Evolutionary conservation across 352 stramenopile genomes (phyloP), one percentile per base, ranked within the genome.

Genomic region (Blastocystis sp.): DNA sequence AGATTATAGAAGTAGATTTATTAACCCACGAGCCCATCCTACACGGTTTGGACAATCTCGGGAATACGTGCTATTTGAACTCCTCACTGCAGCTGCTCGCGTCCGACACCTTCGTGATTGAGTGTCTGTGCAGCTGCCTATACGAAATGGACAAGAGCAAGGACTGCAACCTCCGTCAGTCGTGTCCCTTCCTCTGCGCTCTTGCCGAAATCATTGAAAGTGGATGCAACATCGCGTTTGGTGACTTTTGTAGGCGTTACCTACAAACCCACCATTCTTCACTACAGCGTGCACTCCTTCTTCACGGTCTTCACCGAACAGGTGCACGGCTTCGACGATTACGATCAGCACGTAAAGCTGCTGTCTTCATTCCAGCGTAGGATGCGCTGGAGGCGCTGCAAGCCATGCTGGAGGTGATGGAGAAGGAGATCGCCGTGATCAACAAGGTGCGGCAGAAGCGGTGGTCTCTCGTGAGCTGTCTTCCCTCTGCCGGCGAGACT

Each of bases 61-160:
- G 91, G 40, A 93, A 93, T 88, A 93, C 90, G 9, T 93, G 91
- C 91, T 93, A 92, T 82, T 90, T 93, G 87, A 93, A 93, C 89
- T 87, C 89, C 19, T 89, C 89, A 10, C 62, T 91, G 38, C 90
- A 91, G 71, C 52, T 84, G 10, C 43, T 84, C 10, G 74, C 74
- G 11, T 84, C 74, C 3, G 65, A 54, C 4, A 10, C 10, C 7
- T 45, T 38, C 11, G n/a, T 84, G 57, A 19, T 84, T 2, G 52
- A 84, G 60, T 84, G 74, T 69, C 48, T 84, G 28, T 84, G 74
- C 66, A 52, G 54, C 11, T 84, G 74, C n/a, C 34, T 68, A 57
- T 62, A 38, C 21, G 24, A 38, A 70, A 42, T 84, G n/a, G 52
- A 69, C 45, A 11, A 48, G 40, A 57, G 69, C 48, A 38, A 66